Base-by-base conservation (phyloP, 2,329 filamentous ascomycete genomes). In the Monosporascus sp. region DNA sequence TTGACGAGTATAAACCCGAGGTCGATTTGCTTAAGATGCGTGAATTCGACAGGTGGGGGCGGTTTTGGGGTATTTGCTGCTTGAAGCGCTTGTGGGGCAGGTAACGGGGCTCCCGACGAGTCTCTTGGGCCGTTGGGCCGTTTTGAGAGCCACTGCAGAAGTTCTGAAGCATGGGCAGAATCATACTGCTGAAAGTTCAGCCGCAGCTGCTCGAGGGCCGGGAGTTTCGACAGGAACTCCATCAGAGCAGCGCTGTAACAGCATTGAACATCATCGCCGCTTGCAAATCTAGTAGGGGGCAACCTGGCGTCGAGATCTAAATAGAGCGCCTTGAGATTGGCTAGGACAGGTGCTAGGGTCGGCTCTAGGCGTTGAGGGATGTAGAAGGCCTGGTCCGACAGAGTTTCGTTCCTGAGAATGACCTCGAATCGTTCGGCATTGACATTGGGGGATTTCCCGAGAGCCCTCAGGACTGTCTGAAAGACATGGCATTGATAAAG, bases 171-270 rank as follows among this genome's bases (percentile, higher is more conserved):
- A 3, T 60, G 51, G 5, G 52, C 18, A 4, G 51, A 18, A 0
- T 53, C 22, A 7, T 50, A 53, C 7, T 37, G 9, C 14, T 61
- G 57, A 31, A 79, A 77, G 58, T 84, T 85, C 44, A 85, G 61
- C 3, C 82, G 74, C 5, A 86, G 68, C 58, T 81, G 76, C 31
- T 72, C 71, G 6, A 86, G 55, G 18, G 78, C 77, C 3, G 65
- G 55, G 1, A 72, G 63, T 28, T 64, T 64, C 1, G 62, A 60
- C 5, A 82, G 64, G 48, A 81, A 79, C 17, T 57, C 58, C 11
- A 65, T 58, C 1, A 72, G 55, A 38, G 60, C 48, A 38, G 57
- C 57, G 8, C 53, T 52, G 9, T 43, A 14, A 48, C 50, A 53
- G 38, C 15, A 37, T 24, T 49, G 15, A 17, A 38, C 18, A 18